Base-by-base conservation (phyloP, 768 basidiomycete genomes). In the Inosperma sp. region DNA sequence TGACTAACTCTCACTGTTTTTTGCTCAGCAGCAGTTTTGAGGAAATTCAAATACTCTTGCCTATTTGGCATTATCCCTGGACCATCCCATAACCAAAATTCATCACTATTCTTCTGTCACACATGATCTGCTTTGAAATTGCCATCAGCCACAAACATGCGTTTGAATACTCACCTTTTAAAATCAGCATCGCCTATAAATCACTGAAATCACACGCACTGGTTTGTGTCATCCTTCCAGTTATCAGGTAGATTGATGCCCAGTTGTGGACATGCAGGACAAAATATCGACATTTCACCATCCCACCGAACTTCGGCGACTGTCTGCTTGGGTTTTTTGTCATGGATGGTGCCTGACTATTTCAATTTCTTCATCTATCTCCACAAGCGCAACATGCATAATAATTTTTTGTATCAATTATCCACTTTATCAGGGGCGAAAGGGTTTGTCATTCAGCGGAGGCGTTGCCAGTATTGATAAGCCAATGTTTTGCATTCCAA, bases 111-210 rank as follows among this genome's bases (percentile, higher is more conserved):
- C 7, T 35, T 49, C 16, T 48, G 33, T 13, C 36, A 17, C 6
- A 53, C 26, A 49, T 56, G 55, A 41, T 49, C 52, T 12, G 40
- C 45, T 36, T 52, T 56, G 26, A 56, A 56, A 44, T 56, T 56
- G 12, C 55, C 43, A 30, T 56, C 55, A 2, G 47, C 45, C 4
- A 48, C 55, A 16, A 53, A 52, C 3, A 29, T 39, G 7, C 14
- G 41, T 25, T 43, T 4, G 12, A 19, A 43, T 3, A 43, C 22
- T n/a, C 21, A 43, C 6, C 41, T 43, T 6, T n/a, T 5, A 29
- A 7, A 21, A 2, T 43, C n/a, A 3, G 23, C 5, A 41, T 14
- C 5, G 13, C 22, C n/a, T 43, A 5, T 8, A 13, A 3, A 4
- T 12, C n/a, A 43, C 23, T 23, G 21, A 7, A 22, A n/a, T n/a